phyloP scores from a whole-genome alignment of 208 protist species.

The Crithidia brevicula region DNA sequence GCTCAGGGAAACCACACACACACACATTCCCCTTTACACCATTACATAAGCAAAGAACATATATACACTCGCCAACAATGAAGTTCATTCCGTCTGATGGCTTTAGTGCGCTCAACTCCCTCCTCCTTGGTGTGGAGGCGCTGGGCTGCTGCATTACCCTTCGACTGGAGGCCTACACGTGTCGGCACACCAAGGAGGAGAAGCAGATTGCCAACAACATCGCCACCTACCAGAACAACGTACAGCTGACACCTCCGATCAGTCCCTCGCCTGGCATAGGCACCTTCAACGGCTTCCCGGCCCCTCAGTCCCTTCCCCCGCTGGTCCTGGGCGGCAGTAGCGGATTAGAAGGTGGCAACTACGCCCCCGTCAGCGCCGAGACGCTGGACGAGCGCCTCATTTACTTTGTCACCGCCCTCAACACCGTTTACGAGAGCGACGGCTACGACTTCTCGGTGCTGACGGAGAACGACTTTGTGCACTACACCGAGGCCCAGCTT shows the following conservation, averaged over 20 bases:
- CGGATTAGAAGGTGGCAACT: neutral
- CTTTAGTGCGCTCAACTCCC: slow-evolving; percentile 82
- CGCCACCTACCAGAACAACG: slow-evolving; percentile 51
- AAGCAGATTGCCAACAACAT: slow-evolving; percentile 56
- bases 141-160: slow-evolving; percentile 72
- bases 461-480: slow-evolving; percentile 66
- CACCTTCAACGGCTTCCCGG: slow-evolving; percentile 10
- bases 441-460: slow-evolving; percentile 85
- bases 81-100: slow-evolving; percentile 77
- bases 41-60: neutral
- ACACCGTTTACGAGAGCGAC: slow-evolving; percentile 70
- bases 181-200: slow-evolving; percentile 72
- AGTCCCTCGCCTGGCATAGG: slow-evolving; percentile 12
- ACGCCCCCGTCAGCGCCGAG: slow-evolving; percentile 27
- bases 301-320: slow-evolving; percentile 35
- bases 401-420: slow-evolving; percentile 73
- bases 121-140: slow-evolving; percentile 69
- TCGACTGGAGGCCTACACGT: slow-evolving; percentile 77
- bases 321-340: slow-evolving; percentile 12
- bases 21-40: neutral
- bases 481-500: slow-evolving; percentile 49
- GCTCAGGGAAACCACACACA: too few species aligned
- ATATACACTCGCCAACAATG: slow-evolving; percentile 22
- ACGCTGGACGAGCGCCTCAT: slow-evolving; percentile 74
- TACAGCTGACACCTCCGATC: slow-evolving; percentile 64